These are phyloP conservation scores for Neonectria neomacrospora DNA, from an alignment of 2,329 filamentous ascomycete species.

Conservation along the genomic window DNA sequence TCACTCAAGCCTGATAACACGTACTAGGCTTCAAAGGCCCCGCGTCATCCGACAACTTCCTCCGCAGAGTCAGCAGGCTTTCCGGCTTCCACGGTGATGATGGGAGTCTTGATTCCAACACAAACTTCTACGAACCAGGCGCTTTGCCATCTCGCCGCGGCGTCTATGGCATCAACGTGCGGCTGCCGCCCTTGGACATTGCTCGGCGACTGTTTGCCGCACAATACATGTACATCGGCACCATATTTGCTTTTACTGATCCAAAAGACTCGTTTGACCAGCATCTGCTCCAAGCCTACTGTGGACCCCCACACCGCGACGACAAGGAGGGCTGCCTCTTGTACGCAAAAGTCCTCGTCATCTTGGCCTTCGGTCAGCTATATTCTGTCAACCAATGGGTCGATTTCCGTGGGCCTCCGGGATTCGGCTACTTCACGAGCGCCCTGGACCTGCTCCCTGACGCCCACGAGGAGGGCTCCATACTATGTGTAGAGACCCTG, in stretches of 20 bases:
- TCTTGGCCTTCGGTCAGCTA: constrained; percentile 65
- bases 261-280: constrained; percentile 56
- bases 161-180: constrained; percentile 28
- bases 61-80: constrained; percentile 50
- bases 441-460: constrained; percentile 64
- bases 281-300: constrained; percentile 55
- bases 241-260: constrained; percentile 64
- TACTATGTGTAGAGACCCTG: not conserved
- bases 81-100: constrained; percentile 50
- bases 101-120: constrained; percentile 45
- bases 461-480: constrained; percentile 59
- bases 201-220: constrained; percentile 41
- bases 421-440: constrained; percentile 65
- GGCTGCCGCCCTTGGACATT: constrained; percentile 19
- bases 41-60: constrained; percentile 52
- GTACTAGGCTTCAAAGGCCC: constrained; percentile 49
- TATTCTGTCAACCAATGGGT: constrained; percentile 69
- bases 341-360: constrained; percentile 63
- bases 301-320: constrained; percentile 52
- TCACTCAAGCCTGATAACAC: not conserved
- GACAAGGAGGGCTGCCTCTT: constrained; percentile 60
- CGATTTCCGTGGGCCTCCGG: constrained; percentile 62
- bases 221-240: constrained; percentile 67
- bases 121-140: constrained; percentile 50
- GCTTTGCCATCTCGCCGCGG: constrained; percentile 49